Evolutionary conservation across 208 protist species (phyloP).

Genomic region (Vickermania spadyakhi): DNA sequence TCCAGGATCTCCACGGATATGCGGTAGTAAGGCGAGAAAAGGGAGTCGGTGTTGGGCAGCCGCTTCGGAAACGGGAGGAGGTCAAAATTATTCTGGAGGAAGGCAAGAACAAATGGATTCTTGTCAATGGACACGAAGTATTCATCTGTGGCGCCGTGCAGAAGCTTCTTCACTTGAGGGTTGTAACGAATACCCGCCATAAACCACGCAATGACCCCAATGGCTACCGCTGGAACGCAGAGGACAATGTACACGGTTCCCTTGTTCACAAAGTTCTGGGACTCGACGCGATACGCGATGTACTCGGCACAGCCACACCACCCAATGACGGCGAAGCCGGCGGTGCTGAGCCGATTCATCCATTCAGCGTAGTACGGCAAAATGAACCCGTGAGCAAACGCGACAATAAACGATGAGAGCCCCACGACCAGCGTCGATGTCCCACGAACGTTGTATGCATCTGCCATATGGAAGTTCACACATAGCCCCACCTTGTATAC

Average conservation of each 20-base stretch:
- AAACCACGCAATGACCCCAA: conserved; percentile 7
- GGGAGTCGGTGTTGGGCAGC: conserved; percentile 10
- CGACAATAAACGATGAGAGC: conserved; percentile 3
- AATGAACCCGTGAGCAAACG: conserved; percentile 7
- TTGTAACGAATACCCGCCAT: conserved; percentile 5
- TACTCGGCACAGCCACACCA: conserved; percentile 7
- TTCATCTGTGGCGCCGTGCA: not conserved
- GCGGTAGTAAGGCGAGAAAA: conserved; percentile 9
- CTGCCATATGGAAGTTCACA: conserved; percentile 4
- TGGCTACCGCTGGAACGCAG: not conserved
- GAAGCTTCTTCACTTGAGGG: conserved; percentile 8
- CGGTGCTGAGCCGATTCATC: conserved; percentile 8
- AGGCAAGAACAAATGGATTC: conserved; percentile 17
- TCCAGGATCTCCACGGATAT: conserved; percentile 7
- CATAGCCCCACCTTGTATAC: conserved; percentile 13
- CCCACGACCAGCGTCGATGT: conserved; percentile 4
- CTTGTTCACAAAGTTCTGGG: conserved; percentile 1
- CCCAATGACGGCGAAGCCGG: conserved; percentile 3
- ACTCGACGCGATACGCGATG: conserved; percentile 1
- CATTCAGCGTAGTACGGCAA: conserved; percentile 11
- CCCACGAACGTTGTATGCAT: conserved; percentile 2
- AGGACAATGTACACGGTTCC: conserved; percentile 7
- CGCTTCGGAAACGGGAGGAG: conserved; percentile 13
- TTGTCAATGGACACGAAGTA: conserved; percentile 4
- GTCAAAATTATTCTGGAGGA: conserved; percentile 7